Evolutionary conservation across 345 rosid genomes (phyloP).

Genomic region (Eutrema yunnanense): DNA sequence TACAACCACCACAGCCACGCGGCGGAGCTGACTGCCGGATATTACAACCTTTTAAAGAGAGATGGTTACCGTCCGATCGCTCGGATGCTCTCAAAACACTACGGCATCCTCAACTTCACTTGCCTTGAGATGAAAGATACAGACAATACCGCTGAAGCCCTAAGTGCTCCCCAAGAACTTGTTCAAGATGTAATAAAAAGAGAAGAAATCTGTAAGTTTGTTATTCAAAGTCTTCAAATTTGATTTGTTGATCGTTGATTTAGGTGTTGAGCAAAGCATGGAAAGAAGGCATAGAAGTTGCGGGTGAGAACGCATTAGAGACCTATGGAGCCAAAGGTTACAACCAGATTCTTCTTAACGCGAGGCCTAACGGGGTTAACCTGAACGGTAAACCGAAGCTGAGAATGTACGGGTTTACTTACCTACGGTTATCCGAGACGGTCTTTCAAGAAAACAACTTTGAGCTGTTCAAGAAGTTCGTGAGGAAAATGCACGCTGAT

Average conservation of each 20-base stretch:
- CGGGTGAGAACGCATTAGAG: conserved; percentile 79
- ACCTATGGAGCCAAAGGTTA: conserved; percentile 63
- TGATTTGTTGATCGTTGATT: background rate
- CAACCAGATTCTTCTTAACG: conserved; percentile 74
- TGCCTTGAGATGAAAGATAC: conserved; percentile 82
- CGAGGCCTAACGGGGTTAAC: conserved; percentile 70
- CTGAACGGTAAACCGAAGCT: conserved; percentile 42
- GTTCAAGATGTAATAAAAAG: conserved; percentile 47
- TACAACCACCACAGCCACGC: conserved; percentile 66
- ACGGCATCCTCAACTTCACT: conserved; percentile 61
- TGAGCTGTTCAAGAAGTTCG: conserved; percentile 57
- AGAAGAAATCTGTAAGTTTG: background rate
- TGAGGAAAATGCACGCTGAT: conserved; percentile 82
- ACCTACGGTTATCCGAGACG: conserved; percentile 57
- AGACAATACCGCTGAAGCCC: conserved; percentile 49
- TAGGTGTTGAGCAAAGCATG: conserved; percentile 80
- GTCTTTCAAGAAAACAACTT: conserved; percentile 44
- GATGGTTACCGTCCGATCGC: conserved; percentile 79
- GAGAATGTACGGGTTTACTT: conserved; percentile 66
- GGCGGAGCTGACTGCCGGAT: conserved; percentile 83
- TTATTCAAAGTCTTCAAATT: background rate
- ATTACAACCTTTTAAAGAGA: conserved; percentile 56
- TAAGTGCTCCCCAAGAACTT: conserved; percentile 70
- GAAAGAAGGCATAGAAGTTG: conserved; percentile 69
- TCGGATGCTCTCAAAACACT: conserved; percentile 64